Evolutionary conservation across 2,329 filamentous ascomycete species (phyloP), one percentile per base, ranked within the genome.

Genomic region (Colletotrichum sublineola): DNA sequence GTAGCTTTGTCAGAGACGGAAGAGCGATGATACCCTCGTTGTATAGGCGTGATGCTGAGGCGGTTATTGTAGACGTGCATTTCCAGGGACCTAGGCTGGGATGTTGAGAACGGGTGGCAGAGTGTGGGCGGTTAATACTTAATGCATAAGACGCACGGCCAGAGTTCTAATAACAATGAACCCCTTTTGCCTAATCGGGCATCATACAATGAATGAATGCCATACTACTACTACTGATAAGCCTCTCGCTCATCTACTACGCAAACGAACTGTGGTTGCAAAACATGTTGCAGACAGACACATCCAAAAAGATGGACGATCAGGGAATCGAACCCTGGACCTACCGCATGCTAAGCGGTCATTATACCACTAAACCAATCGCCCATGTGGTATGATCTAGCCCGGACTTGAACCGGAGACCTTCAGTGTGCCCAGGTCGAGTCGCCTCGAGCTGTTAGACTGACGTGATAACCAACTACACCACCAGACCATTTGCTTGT

Each of bases 391-490:
- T 5, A 42, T 72, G 69, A 72, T 72, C 55, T 69, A 57, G 69
- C 65, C 69, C 69, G 65, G 69, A 69, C 69, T 72, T 69, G 69
- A 72, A 69, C 69, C 65, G 69, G 69, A 72, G 69, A 72, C 69
- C 65, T 72, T 69, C 69, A 72, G 69, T 72, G 69, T 40, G 31
- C 24, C 1, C 24, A 24, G 24, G 1, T 1, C 24, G 24, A 24
- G 24, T 1, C 24, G 24, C 24, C 29, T 44, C 36, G 14, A 12
- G 3, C 24, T 80, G 82, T 84, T 84, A 84, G 82, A 84, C 82
- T 84, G 81, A 84, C 80, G 83, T 84, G 83, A 84, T 84, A 84
- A 84, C 82, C 83, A 84, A 84, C 82, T 80, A 79, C 78, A 79
- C 78, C 77, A 80, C 68, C 57, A 71, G 58, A 68, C 68, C 68